phyloP scores from a whole-genome alignment of 2,329 filamentous ascomycete species.

The Aplosporella prunicola region DNA sequence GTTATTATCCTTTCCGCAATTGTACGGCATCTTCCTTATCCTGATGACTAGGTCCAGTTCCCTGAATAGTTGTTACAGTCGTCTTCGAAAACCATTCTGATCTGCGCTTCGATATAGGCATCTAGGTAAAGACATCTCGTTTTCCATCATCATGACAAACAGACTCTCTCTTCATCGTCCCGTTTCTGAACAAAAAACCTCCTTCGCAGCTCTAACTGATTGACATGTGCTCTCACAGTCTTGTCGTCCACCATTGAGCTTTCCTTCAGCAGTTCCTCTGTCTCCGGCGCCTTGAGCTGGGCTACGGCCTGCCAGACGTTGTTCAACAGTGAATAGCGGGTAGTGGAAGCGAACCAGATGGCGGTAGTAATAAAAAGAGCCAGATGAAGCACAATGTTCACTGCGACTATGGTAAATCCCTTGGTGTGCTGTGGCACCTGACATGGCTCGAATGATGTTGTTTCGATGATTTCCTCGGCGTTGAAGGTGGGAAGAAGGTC shows the following conservation, averaged over 20 bases:
- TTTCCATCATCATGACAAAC: no score
- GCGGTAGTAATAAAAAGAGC: background rate
- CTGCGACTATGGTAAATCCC: background rate
- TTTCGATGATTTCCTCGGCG: background rate
- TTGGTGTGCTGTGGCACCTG: background rate
- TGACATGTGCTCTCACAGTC: no score
- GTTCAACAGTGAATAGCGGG: background rate
- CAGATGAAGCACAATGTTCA: background rate
- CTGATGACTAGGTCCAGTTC: no score
- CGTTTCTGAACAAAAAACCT: no score
- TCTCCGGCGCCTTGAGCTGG: background rate
- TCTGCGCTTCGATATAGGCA: no score
- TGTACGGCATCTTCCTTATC: no score
- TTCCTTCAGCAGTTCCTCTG: background rate
- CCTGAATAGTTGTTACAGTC: no score
- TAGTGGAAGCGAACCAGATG: background rate
- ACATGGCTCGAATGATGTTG: background rate
- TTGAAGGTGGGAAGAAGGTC: slow-evolving; percentile 1
- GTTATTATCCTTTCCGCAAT: no score
- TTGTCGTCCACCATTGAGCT: background rate
- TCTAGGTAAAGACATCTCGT: no score
- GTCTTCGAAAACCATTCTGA: no score
- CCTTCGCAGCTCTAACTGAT: no score
- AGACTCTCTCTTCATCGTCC: no score
- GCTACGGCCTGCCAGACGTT: background rate